Base-by-base conservation (phyloP, 345 rosid genomes). In the Cardamine resedifolia region DNA sequence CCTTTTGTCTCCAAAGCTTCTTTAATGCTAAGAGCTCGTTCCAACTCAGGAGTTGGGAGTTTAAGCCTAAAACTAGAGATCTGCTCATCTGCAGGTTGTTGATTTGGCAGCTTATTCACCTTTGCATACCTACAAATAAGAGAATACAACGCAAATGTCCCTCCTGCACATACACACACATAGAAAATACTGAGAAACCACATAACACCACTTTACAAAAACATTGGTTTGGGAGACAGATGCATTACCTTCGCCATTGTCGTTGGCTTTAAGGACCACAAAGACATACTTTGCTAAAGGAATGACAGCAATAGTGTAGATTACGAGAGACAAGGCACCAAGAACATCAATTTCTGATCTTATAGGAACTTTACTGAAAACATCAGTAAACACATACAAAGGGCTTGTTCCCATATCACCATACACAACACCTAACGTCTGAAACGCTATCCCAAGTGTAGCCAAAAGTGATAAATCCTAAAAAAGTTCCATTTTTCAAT, bases 321-420 rank as follows among this genome's bases (percentile, higher is more conserved):
- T 85, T 30, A 95, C 96, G 16, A 88, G 73, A 7, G 99, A 95
- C 70, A 95, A 88, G 53, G 99, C 97, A 50, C 99, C 99, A 77
- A 95, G 82, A 82, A 91, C 78, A 81, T 95, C 97, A 49, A 89
- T 86, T 34, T 95, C 99, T 6, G 96, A 84, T 53, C 78, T 72
- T 21, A 95, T 87, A 41, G 79, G 67, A 69, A 95, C 97, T 81
- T 91, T 89, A 83, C 96, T 91, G 81, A 95, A 95, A 51, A 95
- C 99, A 79, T 91, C 99, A 62, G 79, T 55, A 75, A 89, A 95
- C 39, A 95, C 99, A 79, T 95, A 95, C 55, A 95, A 85, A 64
- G 99, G 99, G 76, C 96, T 89, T 41, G 99, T 89, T 38, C 99
- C 97, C 96, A 95, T 78, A 77, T 95, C 99, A 50, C 99, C 99